Evolutionary conservation across 1,139 yeast genomes (phyloP).

Genomic region (Scheffersomyces lignicola): DNA sequence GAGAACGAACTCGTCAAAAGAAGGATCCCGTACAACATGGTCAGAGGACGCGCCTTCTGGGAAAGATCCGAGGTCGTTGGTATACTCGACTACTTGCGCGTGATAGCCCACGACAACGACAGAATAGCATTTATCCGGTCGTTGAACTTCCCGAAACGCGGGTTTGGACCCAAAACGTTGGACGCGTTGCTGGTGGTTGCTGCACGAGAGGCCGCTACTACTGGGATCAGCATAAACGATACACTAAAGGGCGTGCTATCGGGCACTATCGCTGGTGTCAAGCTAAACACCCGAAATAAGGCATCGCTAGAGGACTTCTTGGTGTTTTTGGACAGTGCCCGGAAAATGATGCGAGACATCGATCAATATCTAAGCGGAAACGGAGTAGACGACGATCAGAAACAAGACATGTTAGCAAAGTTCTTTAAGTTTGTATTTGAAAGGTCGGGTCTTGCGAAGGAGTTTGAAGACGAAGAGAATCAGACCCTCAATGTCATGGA

Average conservation of each 20-base stretch:
- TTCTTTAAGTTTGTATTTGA: constrained; percentile 28
- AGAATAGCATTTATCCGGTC: constrained; percentile 58
- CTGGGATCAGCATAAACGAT: constrained; percentile 5
- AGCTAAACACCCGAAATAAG: constrained; percentile 12
- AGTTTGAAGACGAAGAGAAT: constrained; percentile 25
- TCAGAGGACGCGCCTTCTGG: constrained; percentile 80
- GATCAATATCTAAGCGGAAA: constrained; percentile 5
- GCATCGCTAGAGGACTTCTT: constrained; percentile 20
- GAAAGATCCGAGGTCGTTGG: constrained; percentile 67
- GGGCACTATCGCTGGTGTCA: background rate
- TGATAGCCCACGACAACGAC: constrained; percentile 57
- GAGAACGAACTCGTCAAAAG: constrained; percentile 60
- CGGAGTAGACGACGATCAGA: constrained; percentile 5
- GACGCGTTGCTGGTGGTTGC: constrained; percentile 24
- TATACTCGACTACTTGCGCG: constrained; percentile 63
- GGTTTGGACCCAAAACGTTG: constrained; percentile 65
- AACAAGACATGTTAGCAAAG: constrained; percentile 10
- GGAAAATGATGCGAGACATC: constrained; percentile 12
- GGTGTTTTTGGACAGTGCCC: constrained; percentile 27
- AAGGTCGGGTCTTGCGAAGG: constrained; percentile 32
- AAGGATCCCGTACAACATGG: constrained; percentile 63
- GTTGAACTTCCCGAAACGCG: constrained; percentile 61
- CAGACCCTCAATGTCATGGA: constrained; percentile 41
- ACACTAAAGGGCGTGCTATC: constrained; percentile 5
- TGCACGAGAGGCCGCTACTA: constrained; percentile 6